Conservation (phyloP, 352 stramenopile genomes). For the Globisporangium canariense region DNA sequence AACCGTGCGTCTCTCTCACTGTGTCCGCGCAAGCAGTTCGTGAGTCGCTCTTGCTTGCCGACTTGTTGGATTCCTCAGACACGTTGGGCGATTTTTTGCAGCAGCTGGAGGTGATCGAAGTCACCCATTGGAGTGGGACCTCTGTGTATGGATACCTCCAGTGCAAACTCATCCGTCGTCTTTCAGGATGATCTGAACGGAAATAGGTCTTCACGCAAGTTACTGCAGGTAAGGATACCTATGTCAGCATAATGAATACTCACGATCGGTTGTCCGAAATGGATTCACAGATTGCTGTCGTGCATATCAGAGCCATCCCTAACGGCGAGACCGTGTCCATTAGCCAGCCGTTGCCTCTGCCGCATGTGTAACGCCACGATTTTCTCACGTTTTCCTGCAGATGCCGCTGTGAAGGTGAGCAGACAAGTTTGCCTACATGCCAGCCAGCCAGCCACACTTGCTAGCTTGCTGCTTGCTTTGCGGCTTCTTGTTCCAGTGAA, state of each 20-base stretch:
- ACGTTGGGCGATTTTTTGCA: neutral
- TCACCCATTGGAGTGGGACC: neutral
- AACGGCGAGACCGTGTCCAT: neutral
- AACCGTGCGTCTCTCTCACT: too few species aligned
- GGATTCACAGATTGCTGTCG: neutral
- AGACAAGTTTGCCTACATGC: neutral
- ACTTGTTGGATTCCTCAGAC: neutral
- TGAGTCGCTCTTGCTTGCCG: neutral
- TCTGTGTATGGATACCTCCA: neutral
- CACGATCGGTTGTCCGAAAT: neutral
- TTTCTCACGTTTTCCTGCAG: neutral
- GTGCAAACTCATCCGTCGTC: too few species aligned
- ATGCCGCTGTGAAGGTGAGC: neutral
- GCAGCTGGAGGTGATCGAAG: neutral
- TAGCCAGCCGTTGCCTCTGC: neutral
- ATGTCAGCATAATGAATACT: neutral
- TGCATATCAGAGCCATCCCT: neutral
- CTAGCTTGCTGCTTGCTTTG: neutral
- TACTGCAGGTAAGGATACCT: neutral
- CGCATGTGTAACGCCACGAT: slow-evolving; percentile 2
- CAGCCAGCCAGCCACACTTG: too few species aligned
- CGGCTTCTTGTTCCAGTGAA: neutral
- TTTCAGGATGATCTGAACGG: too few species aligned
- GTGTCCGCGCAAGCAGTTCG: neutral
- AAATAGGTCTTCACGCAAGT: neutral